These are phyloP conservation scores for Mallotus repandus DNA, from an alignment of 441 rosid species.

Conservation along the genomic window DNA sequence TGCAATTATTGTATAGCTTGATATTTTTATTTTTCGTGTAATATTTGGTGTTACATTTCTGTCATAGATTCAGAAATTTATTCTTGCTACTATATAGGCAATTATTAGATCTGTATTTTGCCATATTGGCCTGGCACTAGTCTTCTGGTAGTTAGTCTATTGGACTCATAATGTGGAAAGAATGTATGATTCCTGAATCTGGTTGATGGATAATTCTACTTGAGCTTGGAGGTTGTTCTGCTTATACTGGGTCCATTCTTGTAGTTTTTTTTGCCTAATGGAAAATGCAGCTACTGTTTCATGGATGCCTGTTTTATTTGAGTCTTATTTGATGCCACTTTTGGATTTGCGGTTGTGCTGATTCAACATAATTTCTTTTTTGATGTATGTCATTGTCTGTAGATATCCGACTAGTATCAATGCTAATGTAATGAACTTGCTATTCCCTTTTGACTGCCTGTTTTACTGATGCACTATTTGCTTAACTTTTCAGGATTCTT, in stretches of 20 bases:
- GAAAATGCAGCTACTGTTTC: not conserved
- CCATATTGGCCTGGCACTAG: no score
- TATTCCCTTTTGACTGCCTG: conserved; percentile 10
- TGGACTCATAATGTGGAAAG: no score
- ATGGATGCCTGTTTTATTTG: not conserved
- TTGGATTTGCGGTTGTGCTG: not conserved
- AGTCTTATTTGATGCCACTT: not conserved
- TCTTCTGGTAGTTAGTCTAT: no score
- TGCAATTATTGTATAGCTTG: not conserved
- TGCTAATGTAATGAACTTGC: not conserved
- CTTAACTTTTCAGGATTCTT: conserved; percentile 59
- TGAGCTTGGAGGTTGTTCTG: no score
- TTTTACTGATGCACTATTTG: conserved; percentile 5
- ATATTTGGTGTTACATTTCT: not conserved
- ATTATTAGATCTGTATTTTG: no score
- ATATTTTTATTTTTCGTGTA: not conserved
- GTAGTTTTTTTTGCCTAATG: not conserved
- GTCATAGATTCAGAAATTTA: no score
- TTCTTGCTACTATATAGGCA: no score
- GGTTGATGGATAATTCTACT: no score
- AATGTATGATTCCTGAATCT: no score
- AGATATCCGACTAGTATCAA: not conserved
- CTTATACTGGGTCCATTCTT: not conserved
- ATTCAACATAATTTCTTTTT: not conserved
- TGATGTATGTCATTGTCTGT: not conserved